phyloP scores from a whole-genome alignment of 352 stramenopile genomes.

The Phytophthora rubi region DNA sequence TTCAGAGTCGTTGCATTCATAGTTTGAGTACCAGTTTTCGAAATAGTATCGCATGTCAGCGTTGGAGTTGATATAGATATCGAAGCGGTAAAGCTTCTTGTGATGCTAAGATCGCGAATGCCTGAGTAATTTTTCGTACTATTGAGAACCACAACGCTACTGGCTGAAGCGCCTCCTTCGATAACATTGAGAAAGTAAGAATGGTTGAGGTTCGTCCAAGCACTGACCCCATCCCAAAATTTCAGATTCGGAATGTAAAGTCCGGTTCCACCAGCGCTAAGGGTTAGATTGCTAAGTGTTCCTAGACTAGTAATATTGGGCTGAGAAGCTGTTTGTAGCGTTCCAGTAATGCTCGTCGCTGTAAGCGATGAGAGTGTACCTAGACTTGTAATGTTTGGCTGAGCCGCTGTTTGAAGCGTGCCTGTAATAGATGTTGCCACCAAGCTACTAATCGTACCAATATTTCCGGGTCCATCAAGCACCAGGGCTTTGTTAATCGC shows the following conservation, averaged over 20 bases:
- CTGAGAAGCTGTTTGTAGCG: too few relatives aligned
- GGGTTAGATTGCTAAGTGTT: conserved; percentile 8
- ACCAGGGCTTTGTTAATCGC: not conserved
- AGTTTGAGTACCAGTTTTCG: conserved; percentile 7
- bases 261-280: not conserved
- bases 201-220: not conserved
- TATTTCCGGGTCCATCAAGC: not conserved
- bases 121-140: not conserved
- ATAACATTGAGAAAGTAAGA: not conserved
- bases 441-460: too few relatives aligned
- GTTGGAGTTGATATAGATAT: not conserved
- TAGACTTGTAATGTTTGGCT: not conserved
- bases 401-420: conserved; percentile 5
- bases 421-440: not conserved
- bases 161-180: not conserved
- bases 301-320: not conserved
- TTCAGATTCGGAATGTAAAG: not conserved
- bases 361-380: not conserved
- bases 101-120: not conserved
- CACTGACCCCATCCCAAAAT: not conserved
- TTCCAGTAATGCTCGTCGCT: too few relatives aligned
- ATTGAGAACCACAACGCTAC: not conserved
- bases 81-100: not conserved
- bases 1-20: conserved; percentile 13
- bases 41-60: conserved; percentile 9